These are phyloP conservation scores for Heritiera fomes DNA, from an alignment of 345 rosid genomes.

Conservation along the genomic window DNA sequence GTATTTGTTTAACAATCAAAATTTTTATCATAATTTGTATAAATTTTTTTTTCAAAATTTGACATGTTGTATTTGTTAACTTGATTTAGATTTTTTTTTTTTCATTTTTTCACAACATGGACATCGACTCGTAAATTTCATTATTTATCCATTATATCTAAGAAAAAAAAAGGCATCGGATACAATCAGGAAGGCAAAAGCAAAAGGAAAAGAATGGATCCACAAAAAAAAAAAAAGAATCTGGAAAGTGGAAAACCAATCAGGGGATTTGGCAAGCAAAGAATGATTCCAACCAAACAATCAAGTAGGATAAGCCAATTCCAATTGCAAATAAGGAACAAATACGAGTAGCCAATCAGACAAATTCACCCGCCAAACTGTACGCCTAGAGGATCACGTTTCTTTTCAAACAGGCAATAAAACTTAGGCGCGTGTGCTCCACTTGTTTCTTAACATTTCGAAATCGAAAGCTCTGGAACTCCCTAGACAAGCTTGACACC, in stretches of 20 bases:
- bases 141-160: no score
- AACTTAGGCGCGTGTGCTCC: neutral
- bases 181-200: neutral
- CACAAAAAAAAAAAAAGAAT: neutral
- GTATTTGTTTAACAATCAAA: no score
- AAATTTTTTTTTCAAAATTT: no score
- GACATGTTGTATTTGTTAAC: no score
- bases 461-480: constrained; percentile 21
- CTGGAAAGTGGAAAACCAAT: neutral
- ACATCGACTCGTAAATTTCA: no score
- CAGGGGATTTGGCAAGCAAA: neutral
- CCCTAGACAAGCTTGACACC: constrained; percentile 6
- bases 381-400: neutral
- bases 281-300: neutral
- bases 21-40: no score
- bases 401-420: neutral
- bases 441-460: neutral
- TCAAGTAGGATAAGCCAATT: neutral
- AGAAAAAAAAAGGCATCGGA: neutral
- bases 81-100: no score
- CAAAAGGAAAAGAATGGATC: neutral
- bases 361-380: neutral
- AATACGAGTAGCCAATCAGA: neutral
- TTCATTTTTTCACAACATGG: no score
- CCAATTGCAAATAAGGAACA: neutral